phyloP scores from a whole-genome alignment of 352 stramenopile species.

The Phytophthora multivora region DNA sequence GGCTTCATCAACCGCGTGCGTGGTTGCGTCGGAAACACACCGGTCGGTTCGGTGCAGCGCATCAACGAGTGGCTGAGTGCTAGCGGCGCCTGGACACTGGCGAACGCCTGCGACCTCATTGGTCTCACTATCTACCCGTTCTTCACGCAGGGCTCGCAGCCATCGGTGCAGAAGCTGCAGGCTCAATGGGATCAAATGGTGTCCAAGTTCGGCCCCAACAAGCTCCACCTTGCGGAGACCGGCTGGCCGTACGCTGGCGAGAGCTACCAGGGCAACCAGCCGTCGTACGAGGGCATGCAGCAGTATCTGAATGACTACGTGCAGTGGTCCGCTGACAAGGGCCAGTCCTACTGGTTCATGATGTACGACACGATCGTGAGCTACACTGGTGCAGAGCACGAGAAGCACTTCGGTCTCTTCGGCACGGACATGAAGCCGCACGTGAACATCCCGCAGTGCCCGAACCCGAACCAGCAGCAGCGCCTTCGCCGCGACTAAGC shows the following conservation, averaged over 20 bases:
- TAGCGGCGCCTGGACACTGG: slow-evolving; percentile 34
- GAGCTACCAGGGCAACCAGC: slow-evolving; percentile 29
- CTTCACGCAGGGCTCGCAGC: slow-evolving; percentile 39
- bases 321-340: slow-evolving; percentile 14
- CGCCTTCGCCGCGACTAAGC: slow-evolving; percentile 17
- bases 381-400: slow-evolving; percentile 49
- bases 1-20: slow-evolving; percentile 55
- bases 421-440: slow-evolving; percentile 42
- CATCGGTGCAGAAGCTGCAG: slow-evolving; percentile 56
- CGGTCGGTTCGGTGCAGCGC: slow-evolving; percentile 67
- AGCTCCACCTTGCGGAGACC: slow-evolving; percentile 61
- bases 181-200: slow-evolving; percentile 49
- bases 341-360: slow-evolving; percentile 60
- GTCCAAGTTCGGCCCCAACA: slow-evolving; percentile 42
- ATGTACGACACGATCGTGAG: slow-evolving; percentile 60
- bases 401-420: slow-evolving; percentile 64
- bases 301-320: slow-evolving; percentile 52
- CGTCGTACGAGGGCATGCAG: slow-evolving; percentile 40
- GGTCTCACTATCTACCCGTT: slow-evolving; percentile 54
- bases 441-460: slow-evolving; percentile 40
- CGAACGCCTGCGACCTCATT: slow-evolving; percentile 29
- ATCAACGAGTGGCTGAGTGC: slow-evolving; percentile 65
- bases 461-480: slow-evolving; percentile 16
- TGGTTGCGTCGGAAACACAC: slow-evolving; percentile 47
- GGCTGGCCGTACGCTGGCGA: slow-evolving; percentile 54